These are phyloP conservation scores for Mycosphaerella sp. DNA, from an alignment of 2,329 filamentous ascomycete species.

Conservation along the genomic window DNA sequence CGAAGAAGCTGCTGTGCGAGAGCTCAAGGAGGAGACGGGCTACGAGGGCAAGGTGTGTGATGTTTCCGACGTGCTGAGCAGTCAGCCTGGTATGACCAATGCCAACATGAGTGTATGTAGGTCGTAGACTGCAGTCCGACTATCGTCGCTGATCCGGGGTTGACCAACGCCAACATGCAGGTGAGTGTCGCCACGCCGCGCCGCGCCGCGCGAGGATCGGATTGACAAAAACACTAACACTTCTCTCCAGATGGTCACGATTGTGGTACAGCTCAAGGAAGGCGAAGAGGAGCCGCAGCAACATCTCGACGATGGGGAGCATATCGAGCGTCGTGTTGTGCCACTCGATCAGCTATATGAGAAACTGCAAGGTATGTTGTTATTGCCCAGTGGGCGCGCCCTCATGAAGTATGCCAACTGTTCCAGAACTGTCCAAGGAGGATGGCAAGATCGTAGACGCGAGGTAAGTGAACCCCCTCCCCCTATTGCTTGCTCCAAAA, in stretches of 20 bases:
- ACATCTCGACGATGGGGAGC: constrained; percentile 55
- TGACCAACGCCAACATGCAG: constrained; percentile 57
- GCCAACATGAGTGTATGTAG: constrained; percentile 35
- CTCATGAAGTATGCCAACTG: constrained; percentile 20
- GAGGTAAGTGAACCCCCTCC: constrained; percentile 17
- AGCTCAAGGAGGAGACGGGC: constrained; percentile 58
- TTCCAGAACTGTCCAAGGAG: constrained; percentile 35
- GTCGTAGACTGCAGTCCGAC: constrained; percentile 52
- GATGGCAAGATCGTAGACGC: constrained; percentile 52
- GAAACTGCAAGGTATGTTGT: constrained; percentile 41
- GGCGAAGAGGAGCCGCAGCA: constrained; percentile 52
- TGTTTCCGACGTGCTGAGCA: constrained; percentile 55
- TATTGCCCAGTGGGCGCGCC: no score
- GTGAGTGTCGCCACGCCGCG: no score
- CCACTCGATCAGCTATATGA: constrained; percentile 53
- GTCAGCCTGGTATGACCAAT: constrained; percentile 47
- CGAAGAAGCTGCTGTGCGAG: constrained; percentile 51
- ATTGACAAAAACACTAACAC: background rate
- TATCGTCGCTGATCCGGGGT: constrained; percentile 60
- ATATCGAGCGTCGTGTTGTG: constrained; percentile 55
- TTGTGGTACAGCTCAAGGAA: constrained; percentile 49
- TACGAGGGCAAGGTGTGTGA: constrained; percentile 48
- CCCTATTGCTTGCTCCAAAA: no score
- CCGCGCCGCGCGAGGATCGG: background rate
- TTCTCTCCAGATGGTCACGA: constrained; percentile 45